A percentile compares a stretch with the other conserved stretches of the same genome.
These are phyloP conservation scores for Cornus kousa DNA, from an alignment of 148 eudicot genomes.

Conservation along the genomic window DNA sequence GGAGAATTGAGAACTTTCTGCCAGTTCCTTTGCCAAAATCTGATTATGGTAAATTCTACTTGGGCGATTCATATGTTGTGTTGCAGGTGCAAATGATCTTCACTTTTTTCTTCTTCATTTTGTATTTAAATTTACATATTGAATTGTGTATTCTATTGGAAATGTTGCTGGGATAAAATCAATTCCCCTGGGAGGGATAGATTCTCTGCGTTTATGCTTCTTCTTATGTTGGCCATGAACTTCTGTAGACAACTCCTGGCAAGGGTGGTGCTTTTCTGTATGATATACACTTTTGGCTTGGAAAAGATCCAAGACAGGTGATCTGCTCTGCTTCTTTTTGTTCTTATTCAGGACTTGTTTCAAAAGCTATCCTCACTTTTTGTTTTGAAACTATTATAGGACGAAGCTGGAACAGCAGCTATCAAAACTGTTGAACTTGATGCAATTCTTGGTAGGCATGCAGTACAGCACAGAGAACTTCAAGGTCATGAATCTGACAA, in stretches of 20 bases:
- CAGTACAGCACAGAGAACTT: constrained; percentile 89
- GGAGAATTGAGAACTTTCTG: constrained; percentile 93
- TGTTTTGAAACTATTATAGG: constrained; percentile 40
- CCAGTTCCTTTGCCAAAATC: constrained; percentile 94
- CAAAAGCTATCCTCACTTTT: not conserved
- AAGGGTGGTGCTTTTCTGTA: constrained; percentile 85
- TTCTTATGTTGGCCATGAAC: not conserved
- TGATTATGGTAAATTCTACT: constrained; percentile 88
- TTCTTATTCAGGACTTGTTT: not conserved
- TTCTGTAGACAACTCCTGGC: constrained; percentile 73
- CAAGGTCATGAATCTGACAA: constrained; percentile 98
- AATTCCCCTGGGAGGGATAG: not conserved
- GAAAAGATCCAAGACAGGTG: constrained; percentile 99
- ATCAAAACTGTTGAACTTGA: constrained; percentile 96
- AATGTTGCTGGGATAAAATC: not conserved
- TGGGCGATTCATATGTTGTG: constrained; percentile 86
- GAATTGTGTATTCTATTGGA: not conserved
- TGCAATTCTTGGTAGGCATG: constrained; percentile 89
- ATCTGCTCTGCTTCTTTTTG: constrained; percentile 5
- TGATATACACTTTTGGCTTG: constrained; percentile 99
- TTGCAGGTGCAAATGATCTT: constrained; percentile 45
- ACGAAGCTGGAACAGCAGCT: constrained; percentile 98
- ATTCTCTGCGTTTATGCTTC: not conserved
- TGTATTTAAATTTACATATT: not conserved
- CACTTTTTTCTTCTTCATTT: constrained; percentile 6